Evolutionary conservation across 1,284 basidiomycete species (phyloP).

Genomic region (Leccinum solheimii): DNA sequence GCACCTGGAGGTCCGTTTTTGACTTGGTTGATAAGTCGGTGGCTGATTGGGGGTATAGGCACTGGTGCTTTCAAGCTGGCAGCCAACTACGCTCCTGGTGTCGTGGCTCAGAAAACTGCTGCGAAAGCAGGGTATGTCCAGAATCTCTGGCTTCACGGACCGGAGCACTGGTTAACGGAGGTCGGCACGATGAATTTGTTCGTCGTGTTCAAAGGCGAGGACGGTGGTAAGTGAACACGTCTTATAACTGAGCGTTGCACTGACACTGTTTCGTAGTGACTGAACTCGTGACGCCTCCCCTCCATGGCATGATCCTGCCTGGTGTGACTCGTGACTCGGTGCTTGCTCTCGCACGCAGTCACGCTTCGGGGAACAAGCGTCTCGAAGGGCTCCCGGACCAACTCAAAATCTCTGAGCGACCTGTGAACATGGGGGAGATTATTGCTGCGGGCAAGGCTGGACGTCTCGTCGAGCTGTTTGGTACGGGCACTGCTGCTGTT

Average conservation of each 20-base stretch:
- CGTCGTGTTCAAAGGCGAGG: conserved; percentile 74
- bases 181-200: conserved; percentile 98
- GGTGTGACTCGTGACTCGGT: conserved; percentile 96
- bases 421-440: conserved; percentile 89
- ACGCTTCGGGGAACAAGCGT: conserved; percentile 56
- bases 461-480: conserved; percentile 88
- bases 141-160: conserved; percentile 93
- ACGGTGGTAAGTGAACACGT: conserved; percentile 57
- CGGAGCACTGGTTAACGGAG: conserved; percentile 85
- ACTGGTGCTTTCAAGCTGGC: conserved; percentile 93
- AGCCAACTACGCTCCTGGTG: conserved; percentile 89
- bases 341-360: conserved; percentile 78
- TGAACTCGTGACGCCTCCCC: conserved; percentile 89
- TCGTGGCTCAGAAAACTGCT: conserved; percentile 87
- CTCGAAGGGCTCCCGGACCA: conserved; percentile 67
- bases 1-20: conserved; percentile 79
- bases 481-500: conserved; percentile 89
- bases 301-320: conserved; percentile 95
- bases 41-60: conserved; percentile 40
- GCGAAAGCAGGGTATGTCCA: conserved; percentile 86
- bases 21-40: neutral
- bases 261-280: conserved; percentile 41
- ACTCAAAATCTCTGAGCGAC: conserved; percentile 79
- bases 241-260: neutral
- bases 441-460: conserved; percentile 71